Evolutionary conservation across 2,329 filamentous ascomycete genomes (phyloP).

Genomic region (Knufia petricola): DNA sequence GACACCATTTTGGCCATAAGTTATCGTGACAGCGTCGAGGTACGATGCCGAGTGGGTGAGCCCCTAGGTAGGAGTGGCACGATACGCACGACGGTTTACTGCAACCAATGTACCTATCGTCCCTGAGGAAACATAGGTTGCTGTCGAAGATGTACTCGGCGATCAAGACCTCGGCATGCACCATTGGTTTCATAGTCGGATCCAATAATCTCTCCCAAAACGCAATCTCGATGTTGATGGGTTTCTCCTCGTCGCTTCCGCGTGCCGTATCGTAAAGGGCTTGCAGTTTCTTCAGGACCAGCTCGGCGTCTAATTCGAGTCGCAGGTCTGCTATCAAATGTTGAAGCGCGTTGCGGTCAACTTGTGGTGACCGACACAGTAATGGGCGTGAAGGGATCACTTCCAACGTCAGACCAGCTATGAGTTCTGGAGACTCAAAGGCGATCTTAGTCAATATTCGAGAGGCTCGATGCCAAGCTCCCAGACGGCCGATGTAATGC

Average conservation of each 20-base stretch:
- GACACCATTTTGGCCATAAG: conserved; percentile 25
- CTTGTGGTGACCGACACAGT: too few relatives aligned
- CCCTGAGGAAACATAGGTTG: conserved; percentile 28
- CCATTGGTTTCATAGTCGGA: conserved; percentile 24
- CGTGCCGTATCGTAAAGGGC: not conserved
- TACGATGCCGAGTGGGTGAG: conserved; percentile 25
- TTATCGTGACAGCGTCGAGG: conserved; percentile 24
- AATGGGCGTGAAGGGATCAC: not conserved
- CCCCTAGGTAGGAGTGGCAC: conserved; percentile 30
- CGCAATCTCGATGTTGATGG: not conserved
- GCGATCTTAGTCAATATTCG: not conserved
- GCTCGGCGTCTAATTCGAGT: not conserved
- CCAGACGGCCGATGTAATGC: conserved; percentile 1
- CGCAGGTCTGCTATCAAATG: too few relatives aligned
- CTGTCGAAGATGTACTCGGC: conserved; percentile 38
- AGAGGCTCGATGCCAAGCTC: not conserved
- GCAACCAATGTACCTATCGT: conserved; percentile 40
- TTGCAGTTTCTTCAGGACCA: not conserved
- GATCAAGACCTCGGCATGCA: conserved; percentile 41
- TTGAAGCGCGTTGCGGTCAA: too few relatives aligned
- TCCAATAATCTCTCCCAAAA: conserved; percentile 22
- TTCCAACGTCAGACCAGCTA: not conserved
- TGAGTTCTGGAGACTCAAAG: not conserved
- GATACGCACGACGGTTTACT: conserved; percentile 46
- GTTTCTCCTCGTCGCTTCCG: not conserved